Evolutionary conservation across 352 stramenopile species (phyloP).

Genomic region (Blastocystis hominis): DNA sequence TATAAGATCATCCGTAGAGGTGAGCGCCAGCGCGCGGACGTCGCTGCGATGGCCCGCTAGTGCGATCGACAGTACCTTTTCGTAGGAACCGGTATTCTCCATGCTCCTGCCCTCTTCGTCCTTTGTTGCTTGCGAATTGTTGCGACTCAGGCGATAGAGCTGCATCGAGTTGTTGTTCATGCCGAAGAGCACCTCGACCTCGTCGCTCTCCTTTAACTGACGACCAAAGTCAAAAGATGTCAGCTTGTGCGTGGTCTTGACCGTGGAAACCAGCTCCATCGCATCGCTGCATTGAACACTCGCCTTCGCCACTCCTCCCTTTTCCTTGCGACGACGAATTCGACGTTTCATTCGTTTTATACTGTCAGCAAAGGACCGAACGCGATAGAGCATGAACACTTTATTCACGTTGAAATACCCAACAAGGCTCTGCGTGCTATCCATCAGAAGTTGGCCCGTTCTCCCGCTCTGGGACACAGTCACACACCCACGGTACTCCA

Average conservation of each 20-base stretch:
- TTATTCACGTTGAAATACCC: constrained; percentile 68
- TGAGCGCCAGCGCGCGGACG: constrained; percentile 76
- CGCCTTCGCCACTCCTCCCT: constrained; percentile 60
- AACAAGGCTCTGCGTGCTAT: constrained; percentile 66
- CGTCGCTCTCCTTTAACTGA: constrained; percentile 62
- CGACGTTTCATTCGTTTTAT: constrained; percentile 81
- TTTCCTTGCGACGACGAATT: constrained; percentile 75
- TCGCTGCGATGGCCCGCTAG: constrained; percentile 80
- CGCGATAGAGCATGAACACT: constrained; percentile 78
- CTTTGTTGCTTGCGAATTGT: constrained; percentile 49
- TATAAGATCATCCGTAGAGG: constrained; percentile 77
- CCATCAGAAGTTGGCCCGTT: constrained; percentile 68
- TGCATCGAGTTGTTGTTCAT: constrained; percentile 82
- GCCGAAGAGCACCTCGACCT: constrained; percentile 71
- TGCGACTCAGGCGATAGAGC: constrained; percentile 66
- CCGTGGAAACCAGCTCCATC: constrained; percentile 48
- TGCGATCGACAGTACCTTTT: constrained; percentile 65
- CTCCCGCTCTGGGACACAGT: constrained; percentile 71
- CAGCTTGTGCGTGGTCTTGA: constrained; percentile 54
- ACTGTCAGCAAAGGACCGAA: constrained; percentile 73
- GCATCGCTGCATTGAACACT: constrained; percentile 8
- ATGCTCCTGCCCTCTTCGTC: not conserved
- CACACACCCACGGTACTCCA: constrained; percentile 70
- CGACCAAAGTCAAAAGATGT: constrained; percentile 62
- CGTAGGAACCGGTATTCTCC: constrained; percentile 45